Evolutionary conservation across 345 rosid genomes (phyloP), one percentile per base, ranked within the genome.

Genomic region (Brassica rapa): DNA sequence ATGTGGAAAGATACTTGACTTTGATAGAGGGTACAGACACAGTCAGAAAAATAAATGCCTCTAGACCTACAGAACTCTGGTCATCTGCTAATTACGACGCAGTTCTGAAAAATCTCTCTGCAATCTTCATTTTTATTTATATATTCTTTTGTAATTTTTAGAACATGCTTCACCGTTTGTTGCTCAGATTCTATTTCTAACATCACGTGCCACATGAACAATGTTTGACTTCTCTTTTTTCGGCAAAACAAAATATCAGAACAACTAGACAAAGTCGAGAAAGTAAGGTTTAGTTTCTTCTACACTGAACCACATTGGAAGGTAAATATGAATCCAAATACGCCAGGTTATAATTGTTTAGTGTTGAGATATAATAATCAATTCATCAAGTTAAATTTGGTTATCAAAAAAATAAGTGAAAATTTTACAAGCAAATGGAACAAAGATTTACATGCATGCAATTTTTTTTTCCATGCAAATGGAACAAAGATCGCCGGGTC

Each of bases 401-500:
- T 49, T 14, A n/a, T 49, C 15, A 46, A 49, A 49, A 46, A 14
- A 49, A 37, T 8, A 37, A n/a, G 56, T n/a, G 19, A 49, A 46
- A 49, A 49, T 14, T n/a, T 46, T 49, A 49, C 56, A 49, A 14
- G 56, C 16, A 49, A 49, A n/a, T n/a, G 19, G 19, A 49, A 49
- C 56, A 49, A 49, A 49, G 56, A 14, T 46, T 46, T n/a, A 49
- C 55, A 49, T 49, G 56, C 56, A 49, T 49, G 56, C 56, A 49
- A 14, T 14, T 43, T 43, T 37, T 43, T 41, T 49, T 49, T 4
- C 0, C 64, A 67, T 72, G 69, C 64, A 72, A 67, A 73, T 70
- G 41, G 73, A 66, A 78, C 69, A 78, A 72, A 78, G 62, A 72
- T 78, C 73, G 68, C 63, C 77, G 82, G 16, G 57, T 14, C 73